A percentile compares a stretch with the other conserved stretches of the same genome.
phyloP scores from a whole-genome alignment of 2,329 filamentous ascomycete genomes.

The Aspergillus glaucus region DNA sequence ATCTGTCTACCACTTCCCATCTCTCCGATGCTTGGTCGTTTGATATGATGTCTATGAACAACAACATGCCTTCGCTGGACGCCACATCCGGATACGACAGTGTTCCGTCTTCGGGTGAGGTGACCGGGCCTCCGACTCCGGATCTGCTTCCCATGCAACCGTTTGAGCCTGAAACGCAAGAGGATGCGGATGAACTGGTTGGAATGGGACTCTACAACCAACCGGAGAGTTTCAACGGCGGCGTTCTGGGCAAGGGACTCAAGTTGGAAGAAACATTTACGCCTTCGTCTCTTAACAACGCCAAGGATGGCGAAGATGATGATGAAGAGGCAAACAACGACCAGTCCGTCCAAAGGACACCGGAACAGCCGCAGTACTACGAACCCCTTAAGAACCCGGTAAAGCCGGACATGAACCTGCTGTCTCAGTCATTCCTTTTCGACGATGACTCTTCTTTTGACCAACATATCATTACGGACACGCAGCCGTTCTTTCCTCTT shows the following conservation, averaged over 20 bases:
- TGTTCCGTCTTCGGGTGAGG: conserved; percentile 28
- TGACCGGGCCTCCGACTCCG: conserved; percentile 32
- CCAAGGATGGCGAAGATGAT: conserved; percentile 52
- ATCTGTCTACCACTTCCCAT: conserved; percentile 16
- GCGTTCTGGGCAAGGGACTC: conserved; percentile 61
- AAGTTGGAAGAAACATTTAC: conserved; percentile 71
- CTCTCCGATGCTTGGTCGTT: conserved; percentile 26
- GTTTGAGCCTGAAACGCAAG: conserved; percentile 47
- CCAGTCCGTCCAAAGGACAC: conserved; percentile 1
- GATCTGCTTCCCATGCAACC: conserved; percentile 34
- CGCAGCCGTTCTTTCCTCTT: conserved; percentile 22
- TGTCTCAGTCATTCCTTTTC: conserved; percentile 25
- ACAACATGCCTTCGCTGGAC: conserved; percentile 26
- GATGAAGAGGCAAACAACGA: conserved; percentile 6
- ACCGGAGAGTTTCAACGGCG: conserved; percentile 56
- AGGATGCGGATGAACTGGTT: conserved; percentile 65
- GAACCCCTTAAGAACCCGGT: conserved; percentile 12
- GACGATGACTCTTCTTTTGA: conserved; percentile 25
- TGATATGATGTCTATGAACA: conserved; percentile 28
- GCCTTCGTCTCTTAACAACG: conserved; percentile 59
- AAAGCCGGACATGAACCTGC: conserved; percentile 20
- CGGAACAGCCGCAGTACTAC: conserved; percentile 9
- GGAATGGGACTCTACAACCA: conserved; percentile 76
- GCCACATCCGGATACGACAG: conserved; percentile 28
- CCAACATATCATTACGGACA: conserved; percentile 14